Percentiles rank a stretch among this genome's conserved stretches.
Evolutionary conservation across 2,329 filamentous ascomycete species (phyloP).

Genomic region (Diatrype stigma): DNA sequence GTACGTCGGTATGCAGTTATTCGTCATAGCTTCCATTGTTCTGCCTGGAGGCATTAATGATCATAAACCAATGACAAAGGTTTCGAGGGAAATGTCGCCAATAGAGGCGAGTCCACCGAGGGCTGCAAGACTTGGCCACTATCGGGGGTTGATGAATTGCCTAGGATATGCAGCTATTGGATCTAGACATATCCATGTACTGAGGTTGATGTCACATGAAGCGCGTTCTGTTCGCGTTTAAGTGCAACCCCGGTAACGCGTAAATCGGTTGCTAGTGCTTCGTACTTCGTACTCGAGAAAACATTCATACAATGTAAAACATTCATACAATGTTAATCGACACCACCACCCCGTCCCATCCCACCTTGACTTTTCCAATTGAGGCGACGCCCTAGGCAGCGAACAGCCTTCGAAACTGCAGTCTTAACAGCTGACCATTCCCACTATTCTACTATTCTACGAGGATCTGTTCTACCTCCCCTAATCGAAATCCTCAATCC

Average conservation of each 20-base stretch:
- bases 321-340: neutral
- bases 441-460: no score
- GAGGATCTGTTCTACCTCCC: no score
- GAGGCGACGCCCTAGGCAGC: neutral
- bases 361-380: neutral
- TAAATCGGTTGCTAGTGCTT: no score
- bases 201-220: neutral
- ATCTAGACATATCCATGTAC: no score
- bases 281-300: no score
- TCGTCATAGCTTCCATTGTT: no score
- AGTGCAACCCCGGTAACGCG: neutral
- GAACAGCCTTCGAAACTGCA: neutral
- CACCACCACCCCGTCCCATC: neutral
- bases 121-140: no score
- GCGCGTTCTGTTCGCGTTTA: conserved; percentile 1
- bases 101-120: no score
- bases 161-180: neutral
- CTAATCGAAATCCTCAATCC: neutral
- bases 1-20: no score
- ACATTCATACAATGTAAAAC: neutral
- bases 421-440: neutral
- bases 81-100: no score
- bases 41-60: no score
- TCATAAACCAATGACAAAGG: no score
- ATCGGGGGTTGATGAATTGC: neutral